A percentile compares a stretch with the other conserved stretches of the same genome.
Evolutionary conservation across 1,284 basidiomycete species (phyloP).

Genomic region (Boletellus deceptivus): DNA sequence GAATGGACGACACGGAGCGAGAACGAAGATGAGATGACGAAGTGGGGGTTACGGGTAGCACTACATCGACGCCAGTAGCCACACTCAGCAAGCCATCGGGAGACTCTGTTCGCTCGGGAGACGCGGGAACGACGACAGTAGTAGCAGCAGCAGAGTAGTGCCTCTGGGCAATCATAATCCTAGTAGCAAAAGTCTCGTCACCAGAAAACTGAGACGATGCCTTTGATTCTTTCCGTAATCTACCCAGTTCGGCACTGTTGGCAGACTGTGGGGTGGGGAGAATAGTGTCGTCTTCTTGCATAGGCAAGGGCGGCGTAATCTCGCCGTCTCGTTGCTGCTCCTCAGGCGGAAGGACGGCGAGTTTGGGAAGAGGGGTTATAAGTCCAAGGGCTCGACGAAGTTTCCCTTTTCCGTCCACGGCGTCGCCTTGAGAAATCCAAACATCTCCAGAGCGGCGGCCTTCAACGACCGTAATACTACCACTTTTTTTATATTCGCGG

Average conservation of each 20-base stretch:
- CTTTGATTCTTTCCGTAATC: slow-evolving; percentile 50
- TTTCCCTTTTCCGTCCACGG: slow-evolving; percentile 59
- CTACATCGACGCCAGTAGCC: slow-evolving; percentile 37
- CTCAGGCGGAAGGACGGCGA: slow-evolving; percentile 59
- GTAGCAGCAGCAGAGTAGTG: slow-evolving; percentile 67
- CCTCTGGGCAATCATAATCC: slow-evolving; percentile 65
- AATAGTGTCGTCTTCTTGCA: slow-evolving; percentile 39
- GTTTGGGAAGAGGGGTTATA: slow-evolving; percentile 58
- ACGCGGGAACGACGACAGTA: slow-evolving; percentile 53
- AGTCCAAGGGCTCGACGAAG: slow-evolving; percentile 57
- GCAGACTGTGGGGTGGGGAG: slow-evolving; percentile 52
- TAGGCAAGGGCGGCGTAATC: slow-evolving; percentile 46
- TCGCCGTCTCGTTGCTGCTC: slow-evolving; percentile 39
- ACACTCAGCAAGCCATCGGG: slow-evolving; percentile 32
- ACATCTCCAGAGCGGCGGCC: slow-evolving; percentile 67
- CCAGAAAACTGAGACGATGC: slow-evolving; percentile 51
- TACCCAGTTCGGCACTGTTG: slow-evolving; percentile 53
- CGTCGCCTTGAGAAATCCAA: slow-evolving; percentile 66
- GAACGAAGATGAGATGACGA: slow-evolving; percentile 41
- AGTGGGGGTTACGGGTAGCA: slow-evolving; percentile 23
- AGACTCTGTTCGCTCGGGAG: slow-evolving; percentile 39
- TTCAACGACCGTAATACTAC: slow-evolving; percentile 63
- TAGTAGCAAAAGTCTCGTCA: slow-evolving; percentile 51
- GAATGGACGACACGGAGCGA: slow-evolving; percentile 48
- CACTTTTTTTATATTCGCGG: slow-evolving; percentile 60